Evolutionary conservation across 768 basidiomycete genomes (phyloP).

Genomic region (Suillus alpinus): DNA sequence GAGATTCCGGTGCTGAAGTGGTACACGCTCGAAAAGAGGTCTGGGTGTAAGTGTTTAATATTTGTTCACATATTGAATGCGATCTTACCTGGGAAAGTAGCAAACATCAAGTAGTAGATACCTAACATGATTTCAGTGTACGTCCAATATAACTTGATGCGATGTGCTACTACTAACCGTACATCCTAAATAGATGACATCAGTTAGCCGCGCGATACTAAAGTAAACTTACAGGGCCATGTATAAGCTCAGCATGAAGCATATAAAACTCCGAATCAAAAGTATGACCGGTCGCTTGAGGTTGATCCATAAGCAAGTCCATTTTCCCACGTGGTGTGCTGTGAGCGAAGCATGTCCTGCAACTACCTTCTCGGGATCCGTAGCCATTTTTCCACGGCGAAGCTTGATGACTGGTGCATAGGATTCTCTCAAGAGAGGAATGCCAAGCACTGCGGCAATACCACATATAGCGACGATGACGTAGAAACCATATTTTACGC

Average conservation of each 20-base stretch:
- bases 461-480: conserved; percentile 46
- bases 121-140: neutral
- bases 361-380: conserved; percentile 43
- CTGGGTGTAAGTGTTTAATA: conserved; percentile 18
- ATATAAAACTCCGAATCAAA: conserved; percentile 59
- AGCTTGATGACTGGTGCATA: conserved; percentile 69
- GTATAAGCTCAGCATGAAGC: conserved; percentile 69
- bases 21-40: conserved; percentile 46
- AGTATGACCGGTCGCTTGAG: conserved; percentile 51
- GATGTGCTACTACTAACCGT: conserved; percentile 39
- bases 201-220: neutral
- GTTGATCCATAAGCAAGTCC: conserved; percentile 47
- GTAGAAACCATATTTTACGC: conserved; percentile 61
- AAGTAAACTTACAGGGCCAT: conserved; percentile 62
- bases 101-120: conserved; percentile 69
- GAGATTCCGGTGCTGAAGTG: conserved; percentile 50
- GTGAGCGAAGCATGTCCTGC: conserved; percentile 27
- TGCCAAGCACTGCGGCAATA: conserved; percentile 43
- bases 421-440: conserved; percentile 68
- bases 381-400: conserved; percentile 17
- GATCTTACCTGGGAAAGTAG: conserved; percentile 48
- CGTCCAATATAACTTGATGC: neutral
- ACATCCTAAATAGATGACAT: conserved; percentile 39
- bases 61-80: neutral
- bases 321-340: conserved; percentile 19